phyloP scores from a whole-genome alignment of 2,329 filamentous ascomycete genomes.

The Pochonia chlamydosporia region DNA sequence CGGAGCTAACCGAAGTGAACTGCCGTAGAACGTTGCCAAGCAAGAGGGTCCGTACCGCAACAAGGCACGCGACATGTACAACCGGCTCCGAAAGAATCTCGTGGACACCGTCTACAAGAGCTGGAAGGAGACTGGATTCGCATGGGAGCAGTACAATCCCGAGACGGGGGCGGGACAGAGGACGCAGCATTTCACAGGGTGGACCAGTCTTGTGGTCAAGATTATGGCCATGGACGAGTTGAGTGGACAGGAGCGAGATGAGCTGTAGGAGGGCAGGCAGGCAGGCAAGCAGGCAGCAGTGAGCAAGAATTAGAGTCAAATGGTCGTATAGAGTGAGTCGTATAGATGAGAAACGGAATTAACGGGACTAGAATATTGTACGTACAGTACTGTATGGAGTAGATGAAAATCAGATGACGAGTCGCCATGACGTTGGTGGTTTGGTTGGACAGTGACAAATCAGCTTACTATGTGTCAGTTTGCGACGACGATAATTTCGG shows the following conservation, averaged over 20 bases:
- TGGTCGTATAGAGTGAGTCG: not conserved
- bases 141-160: slow-evolving; percentile 97
- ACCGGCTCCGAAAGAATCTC: slow-evolving; percentile 70
- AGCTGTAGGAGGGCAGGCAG: slow-evolving; percentile 32
- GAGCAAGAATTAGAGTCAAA: not conserved
- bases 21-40: slow-evolving; percentile 51
- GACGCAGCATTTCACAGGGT: slow-evolving; percentile 96
- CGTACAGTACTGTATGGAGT: too few relatives aligned
- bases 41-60: slow-evolving; percentile 61
- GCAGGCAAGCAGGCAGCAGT: not conserved
- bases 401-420: not conserved
- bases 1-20: slow-evolving; percentile 23
- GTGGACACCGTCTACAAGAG: slow-evolving; percentile 82
- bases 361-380: not conserved
- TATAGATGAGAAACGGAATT: not conserved
- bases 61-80: slow-evolving; percentile 70
- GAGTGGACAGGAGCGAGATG: slow-evolving; percentile 33
- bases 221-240: slow-evolving; percentile 91
- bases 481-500: not conserved
- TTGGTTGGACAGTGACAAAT: not conserved
- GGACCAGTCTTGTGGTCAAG: slow-evolving; percentile 97
- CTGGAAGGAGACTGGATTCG: slow-evolving; percentile 90
- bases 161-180: slow-evolving; percentile 90
- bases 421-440: not conserved
- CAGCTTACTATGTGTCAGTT: not conserved